Evolutionary conservation across 208 protist genomes (phyloP).

Genomic region (Spongospora subterranea): DNA sequence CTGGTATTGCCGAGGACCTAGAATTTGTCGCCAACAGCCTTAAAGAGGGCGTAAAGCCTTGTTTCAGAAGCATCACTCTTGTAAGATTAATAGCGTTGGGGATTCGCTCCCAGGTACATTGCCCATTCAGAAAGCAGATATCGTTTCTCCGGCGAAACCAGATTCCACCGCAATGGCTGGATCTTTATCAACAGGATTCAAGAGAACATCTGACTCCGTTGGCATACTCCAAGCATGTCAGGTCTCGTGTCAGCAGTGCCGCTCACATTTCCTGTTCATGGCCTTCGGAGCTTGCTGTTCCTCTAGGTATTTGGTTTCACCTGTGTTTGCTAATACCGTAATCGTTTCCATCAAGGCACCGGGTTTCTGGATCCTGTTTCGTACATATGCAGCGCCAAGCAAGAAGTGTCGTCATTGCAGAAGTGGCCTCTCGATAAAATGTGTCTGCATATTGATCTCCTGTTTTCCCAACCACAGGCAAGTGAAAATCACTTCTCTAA

Average conservation of each 20-base stretch:
- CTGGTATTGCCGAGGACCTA: neutral
- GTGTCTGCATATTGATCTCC: neutral
- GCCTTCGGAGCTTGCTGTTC: neutral
- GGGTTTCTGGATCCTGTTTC: neutral
- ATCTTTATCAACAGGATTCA: neutral
- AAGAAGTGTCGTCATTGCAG: neutral
- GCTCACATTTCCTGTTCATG: neutral
- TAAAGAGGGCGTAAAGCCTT: neutral
- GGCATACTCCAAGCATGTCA: neutral
- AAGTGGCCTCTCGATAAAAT: slow-evolving; percentile 16
- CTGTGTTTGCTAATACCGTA: neutral
- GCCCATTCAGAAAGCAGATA: neutral
- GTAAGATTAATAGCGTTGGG: neutral
- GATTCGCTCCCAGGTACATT: neutral
- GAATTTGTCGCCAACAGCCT: neutral
- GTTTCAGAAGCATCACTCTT: neutral
- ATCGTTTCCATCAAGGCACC: neutral
- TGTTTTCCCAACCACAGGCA: too few relatives aligned
- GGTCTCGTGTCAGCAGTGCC: neutral
- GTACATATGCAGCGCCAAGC: slow-evolving; percentile 25
- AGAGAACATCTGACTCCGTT: neutral
- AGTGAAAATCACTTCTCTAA: too few relatives aligned
- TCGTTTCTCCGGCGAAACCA: neutral
- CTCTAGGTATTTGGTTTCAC: neutral
- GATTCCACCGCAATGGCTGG: neutral